Evolutionary conservation across 2,329 filamentous ascomycete species (phyloP), one percentile per base, ranked within the genome.

Genomic region (Apiospora rasikravindrae): DNA sequence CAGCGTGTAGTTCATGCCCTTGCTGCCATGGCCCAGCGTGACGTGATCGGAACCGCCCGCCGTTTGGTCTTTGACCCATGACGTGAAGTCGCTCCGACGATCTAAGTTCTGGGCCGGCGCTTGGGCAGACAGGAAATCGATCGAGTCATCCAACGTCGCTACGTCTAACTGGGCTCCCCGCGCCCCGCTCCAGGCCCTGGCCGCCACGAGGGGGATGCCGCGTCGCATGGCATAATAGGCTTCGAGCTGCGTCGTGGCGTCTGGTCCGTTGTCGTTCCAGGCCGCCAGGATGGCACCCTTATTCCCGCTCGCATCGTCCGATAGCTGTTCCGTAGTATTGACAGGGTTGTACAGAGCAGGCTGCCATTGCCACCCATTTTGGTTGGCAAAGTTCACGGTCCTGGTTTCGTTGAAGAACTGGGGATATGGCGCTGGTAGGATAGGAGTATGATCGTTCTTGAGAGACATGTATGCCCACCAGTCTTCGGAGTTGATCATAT

Each of bases 391-490:
- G 73, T 84, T 81, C 69, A 86, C 73, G 0, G 84, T 80, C 0
- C 84, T 80, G n/a, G 80, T 79, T 67, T 80, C 78, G 73, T 86
- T 85, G 77, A 84, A 86, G 73, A 84, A 84, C 64, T 86, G 84
- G 0, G 84, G 83, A 68, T 86, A 87, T 4, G 82, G 81, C 0
- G 83, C 84, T 0, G 85, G 85, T 0, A 83, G 71, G 47, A 86
- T 86, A 1, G 84, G 85, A 69, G 77, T 83, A 73, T 86, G 84
- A 73, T 86, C 84, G 72, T 88, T 89, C 72, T 89, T 89, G 70
- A 89, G 75, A 6, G 83, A 85, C 82, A 88, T 86, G 74, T 89
- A 89, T 0, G 85, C 86, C 87, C 85, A 87, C 84, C 84, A 86
- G 73, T 87, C 85, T 61, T 86, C 80, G 0, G 84, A 85, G 74